A percentile compares a stretch with the other conserved stretches of the same genome.
Evolutionary conservation across 2,329 filamentous ascomycete genomes (phyloP).

Genomic region (Leptosphaerulina australis): DNA sequence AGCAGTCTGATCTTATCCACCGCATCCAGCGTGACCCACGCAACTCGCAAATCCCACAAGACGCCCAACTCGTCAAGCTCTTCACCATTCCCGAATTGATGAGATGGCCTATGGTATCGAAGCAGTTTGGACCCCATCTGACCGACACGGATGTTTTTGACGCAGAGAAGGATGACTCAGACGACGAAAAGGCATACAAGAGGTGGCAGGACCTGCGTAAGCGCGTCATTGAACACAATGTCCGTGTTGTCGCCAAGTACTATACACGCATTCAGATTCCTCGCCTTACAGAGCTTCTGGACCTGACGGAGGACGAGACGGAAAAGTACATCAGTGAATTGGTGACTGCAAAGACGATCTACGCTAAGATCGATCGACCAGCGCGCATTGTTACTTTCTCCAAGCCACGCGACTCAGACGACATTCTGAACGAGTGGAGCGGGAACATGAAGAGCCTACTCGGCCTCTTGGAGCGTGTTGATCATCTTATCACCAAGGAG

Average conservation of each 20-base stretch:
- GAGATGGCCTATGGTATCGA: slow-evolving; percentile 94
- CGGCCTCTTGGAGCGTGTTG: slow-evolving; percentile 85
- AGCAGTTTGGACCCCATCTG: slow-evolving; percentile 86
- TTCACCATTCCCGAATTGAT: slow-evolving; percentile 97
- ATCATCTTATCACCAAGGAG: slow-evolving; percentile 98
- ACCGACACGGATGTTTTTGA: slow-evolving; percentile 91
- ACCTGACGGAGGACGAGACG: slow-evolving; percentile 92
- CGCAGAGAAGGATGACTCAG: slow-evolving; percentile 64
- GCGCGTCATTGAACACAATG: slow-evolving; percentile 98
- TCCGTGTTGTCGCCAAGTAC: slow-evolving; percentile 96
- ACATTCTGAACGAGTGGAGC: slow-evolving; percentile 98
- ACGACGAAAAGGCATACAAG: slow-evolving; percentile 79
- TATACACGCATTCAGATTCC: slow-evolving; percentile 96
- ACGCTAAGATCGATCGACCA: slow-evolving; percentile 94
- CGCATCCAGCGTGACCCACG: slow-evolving; percentile 86
- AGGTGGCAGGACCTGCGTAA: slow-evolving; percentile 96
- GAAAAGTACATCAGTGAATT: slow-evolving; percentile 99
- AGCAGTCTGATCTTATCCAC: slow-evolving; percentile 96
- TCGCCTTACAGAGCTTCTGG: slow-evolving; percentile 86
- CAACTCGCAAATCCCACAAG: slow-evolving; percentile 75
- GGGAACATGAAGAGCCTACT: slow-evolving; percentile 95
- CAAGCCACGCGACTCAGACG: slow-evolving; percentile 91
- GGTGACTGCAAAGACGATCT: slow-evolving; percentile 96
- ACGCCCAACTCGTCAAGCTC: slow-evolving; percentile 86
- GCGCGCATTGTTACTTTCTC: slow-evolving; percentile 92